These are phyloP conservation scores for Canavalia ensiformis DNA, from an alignment of 306 rosid genomes.

Conservation along the genomic window DNA sequence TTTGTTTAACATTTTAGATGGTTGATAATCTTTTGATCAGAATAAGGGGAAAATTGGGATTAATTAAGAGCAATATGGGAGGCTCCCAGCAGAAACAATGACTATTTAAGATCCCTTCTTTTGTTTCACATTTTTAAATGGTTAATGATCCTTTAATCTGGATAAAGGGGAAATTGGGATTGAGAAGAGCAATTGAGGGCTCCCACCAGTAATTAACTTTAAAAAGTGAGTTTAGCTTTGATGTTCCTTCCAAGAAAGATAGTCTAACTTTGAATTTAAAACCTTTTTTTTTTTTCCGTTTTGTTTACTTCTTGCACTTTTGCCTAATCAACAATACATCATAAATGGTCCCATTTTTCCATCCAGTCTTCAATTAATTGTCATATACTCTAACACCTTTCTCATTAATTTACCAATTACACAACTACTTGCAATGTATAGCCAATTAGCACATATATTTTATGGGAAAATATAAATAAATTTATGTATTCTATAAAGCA, in stretches of 20 bases:
- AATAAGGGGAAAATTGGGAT: constrained; percentile 35
- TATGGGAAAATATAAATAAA: not conserved
- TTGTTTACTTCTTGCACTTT: constrained; percentile 29
- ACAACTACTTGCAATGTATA: constrained; percentile 12
- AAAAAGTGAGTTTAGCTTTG: constrained; percentile 59
- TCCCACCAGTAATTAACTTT: constrained; percentile 58
- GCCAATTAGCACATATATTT: constrained; percentile 1
- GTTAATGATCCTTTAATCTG: constrained; percentile 30
- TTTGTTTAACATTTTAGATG: constrained; percentile 30
- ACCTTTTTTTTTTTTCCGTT: not conserved
- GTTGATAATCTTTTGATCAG: constrained; percentile 4
- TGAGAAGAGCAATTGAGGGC: constrained; percentile 53
- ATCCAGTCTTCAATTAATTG: constrained; percentile 21
- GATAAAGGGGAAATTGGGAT: constrained; percentile 46
- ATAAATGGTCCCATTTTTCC: constrained; percentile 43
- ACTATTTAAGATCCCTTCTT: constrained; percentile 15
- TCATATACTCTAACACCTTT: constrained; percentile 22
- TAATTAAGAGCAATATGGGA: constrained; percentile 35
- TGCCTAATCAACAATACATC: constrained; percentile 46
- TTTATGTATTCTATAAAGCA: not conserved
- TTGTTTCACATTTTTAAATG: constrained; percentile 29
- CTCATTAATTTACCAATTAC: constrained; percentile 10
- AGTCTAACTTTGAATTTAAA: constrained; percentile 52
- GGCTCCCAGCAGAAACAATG: constrained; percentile 35
- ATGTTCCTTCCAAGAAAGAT: constrained; percentile 59